Percentiles rank a stretch among this genome's conserved stretches.
Conservation (phyloP, 2,329 filamentous ascomycete species). For the Pezicula radicicola region DNA sequence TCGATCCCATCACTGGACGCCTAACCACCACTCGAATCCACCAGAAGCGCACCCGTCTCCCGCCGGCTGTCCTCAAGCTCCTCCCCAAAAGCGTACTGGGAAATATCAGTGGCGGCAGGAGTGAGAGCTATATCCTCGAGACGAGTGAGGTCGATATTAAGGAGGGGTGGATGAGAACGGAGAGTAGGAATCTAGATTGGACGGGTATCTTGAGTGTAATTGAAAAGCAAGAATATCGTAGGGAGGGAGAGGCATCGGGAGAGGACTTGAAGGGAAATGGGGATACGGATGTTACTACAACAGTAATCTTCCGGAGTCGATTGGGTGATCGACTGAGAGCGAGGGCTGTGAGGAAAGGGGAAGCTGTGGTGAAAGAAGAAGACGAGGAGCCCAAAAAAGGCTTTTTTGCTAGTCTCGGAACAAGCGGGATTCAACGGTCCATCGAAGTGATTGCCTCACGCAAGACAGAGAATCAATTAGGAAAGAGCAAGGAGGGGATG, state of each 20-base stretch:
- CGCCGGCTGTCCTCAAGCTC: conserved; percentile 70
- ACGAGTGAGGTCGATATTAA: conserved; percentile 75
- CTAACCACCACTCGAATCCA: conserved; percentile 78
- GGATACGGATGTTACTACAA: conserved; percentile 68
- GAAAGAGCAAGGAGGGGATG: conserved; percentile 82
- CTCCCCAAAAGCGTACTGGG: conserved; percentile 60
- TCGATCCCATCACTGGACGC: conserved; percentile 71
- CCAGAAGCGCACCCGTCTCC: conserved; percentile 77
- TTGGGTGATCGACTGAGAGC: conserved; percentile 59
- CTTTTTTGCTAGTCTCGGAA: conserved; percentile 57
- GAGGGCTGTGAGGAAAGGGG: conserved; percentile 32
- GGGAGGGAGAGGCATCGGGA: conserved; percentile 17
- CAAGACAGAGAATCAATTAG: conserved; percentile 73
- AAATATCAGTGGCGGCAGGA: conserved; percentile 55
- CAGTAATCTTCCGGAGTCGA: conserved; percentile 68
- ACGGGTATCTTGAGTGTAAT: conserved; percentile 76
- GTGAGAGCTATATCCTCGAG: conserved; percentile 76
- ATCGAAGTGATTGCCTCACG: conserved; percentile 77
- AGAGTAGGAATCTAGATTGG: conserved; percentile 79
- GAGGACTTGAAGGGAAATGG: conserved; percentile 23
- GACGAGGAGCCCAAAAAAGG: conserved; percentile 46
- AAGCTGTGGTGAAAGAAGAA: conserved; percentile 33
- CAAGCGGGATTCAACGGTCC: conserved; percentile 70
- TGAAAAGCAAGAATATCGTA: conserved; percentile 68
- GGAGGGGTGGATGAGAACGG: conserved; percentile 79